Conservation (phyloP, 2,329 filamentous ascomycete species). For the Exophiala sideris region DNA sequence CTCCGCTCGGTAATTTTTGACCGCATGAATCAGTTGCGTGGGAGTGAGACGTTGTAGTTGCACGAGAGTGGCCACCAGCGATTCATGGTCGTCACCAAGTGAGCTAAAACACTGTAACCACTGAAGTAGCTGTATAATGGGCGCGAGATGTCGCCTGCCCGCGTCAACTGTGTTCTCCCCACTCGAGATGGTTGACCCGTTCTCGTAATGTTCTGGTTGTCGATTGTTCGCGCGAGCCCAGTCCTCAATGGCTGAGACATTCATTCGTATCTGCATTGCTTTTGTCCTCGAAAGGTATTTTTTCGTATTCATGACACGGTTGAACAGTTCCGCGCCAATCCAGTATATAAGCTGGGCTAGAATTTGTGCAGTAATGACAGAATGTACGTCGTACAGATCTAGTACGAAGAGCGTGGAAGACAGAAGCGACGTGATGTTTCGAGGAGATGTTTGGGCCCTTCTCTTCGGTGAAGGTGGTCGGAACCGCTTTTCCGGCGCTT, state of each 20-base stretch:
- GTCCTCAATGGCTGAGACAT: constrained; percentile 89
- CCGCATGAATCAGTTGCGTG: constrained; percentile 85
- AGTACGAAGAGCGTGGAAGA: constrained; percentile 96
- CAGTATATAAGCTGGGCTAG: constrained; percentile 92
- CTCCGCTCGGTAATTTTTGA: constrained; percentile 88
- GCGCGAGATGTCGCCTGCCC: constrained; percentile 77
- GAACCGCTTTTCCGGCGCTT: constrained; percentile 85
- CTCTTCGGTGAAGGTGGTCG: constrained; percentile 91
- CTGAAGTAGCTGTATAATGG: constrained; percentile 88
- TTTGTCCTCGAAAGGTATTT: constrained; percentile 95
- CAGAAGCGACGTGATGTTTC: constrained; percentile 91
- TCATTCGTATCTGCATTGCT: constrained; percentile 99
- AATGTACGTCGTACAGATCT: constrained; percentile 98
- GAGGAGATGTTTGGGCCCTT: constrained; percentile 83
- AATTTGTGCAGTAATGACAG: constrained; percentile 89
- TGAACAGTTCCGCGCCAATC: constrained; percentile 94
- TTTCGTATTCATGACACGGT: constrained; percentile 93
- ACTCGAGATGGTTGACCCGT: constrained; percentile 77
- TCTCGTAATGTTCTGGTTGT: constrained; percentile 91
- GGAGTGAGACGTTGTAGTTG: constrained; percentile 82
- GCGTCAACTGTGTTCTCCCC: constrained; percentile 86
- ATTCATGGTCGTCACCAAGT: constrained; percentile 83
- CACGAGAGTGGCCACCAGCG: constrained; percentile 80
- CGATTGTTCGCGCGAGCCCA: constrained; percentile 94
- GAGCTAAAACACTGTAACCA: constrained; percentile 99